These are phyloP conservation scores for Torulaspora franciscae DNA, from an alignment of 805 yeast genomes.

Conservation along the genomic window DNA sequence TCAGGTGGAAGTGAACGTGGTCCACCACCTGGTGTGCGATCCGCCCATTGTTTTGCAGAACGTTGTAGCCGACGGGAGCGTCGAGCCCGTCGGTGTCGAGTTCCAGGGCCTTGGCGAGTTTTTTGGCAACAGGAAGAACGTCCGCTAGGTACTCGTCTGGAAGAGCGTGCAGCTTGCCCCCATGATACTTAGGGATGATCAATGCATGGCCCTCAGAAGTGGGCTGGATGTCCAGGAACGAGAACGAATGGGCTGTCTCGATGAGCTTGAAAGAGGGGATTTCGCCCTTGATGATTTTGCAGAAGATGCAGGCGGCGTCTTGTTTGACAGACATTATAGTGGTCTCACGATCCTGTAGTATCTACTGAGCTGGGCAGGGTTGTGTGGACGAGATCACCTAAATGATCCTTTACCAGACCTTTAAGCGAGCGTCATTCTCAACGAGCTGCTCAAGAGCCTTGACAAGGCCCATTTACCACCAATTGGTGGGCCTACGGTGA, in stretches of 20 bases:
- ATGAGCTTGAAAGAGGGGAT: conserved; percentile 88
- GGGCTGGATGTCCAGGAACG: conserved; percentile 93
- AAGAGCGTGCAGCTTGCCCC: conserved; percentile 83
- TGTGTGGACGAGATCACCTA: no score
- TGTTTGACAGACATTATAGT: conserved; percentile 20
- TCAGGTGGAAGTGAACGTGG: conserved; percentile 95
- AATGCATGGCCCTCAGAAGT: conserved; percentile 83
- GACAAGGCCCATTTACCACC: neutral
- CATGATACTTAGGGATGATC: conserved; percentile 90
- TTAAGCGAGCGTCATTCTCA: neutral
- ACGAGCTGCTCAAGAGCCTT: neutral
- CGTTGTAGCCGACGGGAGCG: conserved; percentile 66
- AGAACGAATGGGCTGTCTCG: conserved; percentile 76
- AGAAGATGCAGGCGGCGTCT: conserved; percentile 75
- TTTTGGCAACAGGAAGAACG: conserved; percentile 82
- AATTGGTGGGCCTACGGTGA: neutral
- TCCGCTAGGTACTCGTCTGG: conserved; percentile 91
- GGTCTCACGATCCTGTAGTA: no score
- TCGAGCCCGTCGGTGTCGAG: conserved; percentile 58
- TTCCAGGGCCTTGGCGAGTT: conserved; percentile 67
- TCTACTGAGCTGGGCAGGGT: no score
- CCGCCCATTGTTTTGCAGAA: conserved; percentile 88
- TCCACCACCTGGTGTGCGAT: conserved; percentile 95
- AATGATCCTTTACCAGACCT: neutral
- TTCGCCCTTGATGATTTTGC: conserved; percentile 92